Evolutionary conservation across 2,329 filamentous ascomycete species (phyloP).

Genomic region (Laburnicola sp.): DNA sequence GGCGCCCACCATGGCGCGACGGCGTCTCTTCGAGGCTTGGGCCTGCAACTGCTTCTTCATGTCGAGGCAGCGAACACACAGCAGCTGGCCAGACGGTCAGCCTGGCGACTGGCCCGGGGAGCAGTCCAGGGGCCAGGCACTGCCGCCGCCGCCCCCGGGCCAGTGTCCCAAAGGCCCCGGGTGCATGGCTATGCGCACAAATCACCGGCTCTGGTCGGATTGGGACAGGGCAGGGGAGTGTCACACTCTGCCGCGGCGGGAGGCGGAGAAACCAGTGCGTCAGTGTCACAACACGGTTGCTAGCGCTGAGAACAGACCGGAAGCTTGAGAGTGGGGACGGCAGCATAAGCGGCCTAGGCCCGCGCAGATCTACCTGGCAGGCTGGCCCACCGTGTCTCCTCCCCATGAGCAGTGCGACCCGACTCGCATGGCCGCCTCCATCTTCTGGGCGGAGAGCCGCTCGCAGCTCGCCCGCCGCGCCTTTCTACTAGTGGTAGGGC

Average conservation of each 20-base stretch:
- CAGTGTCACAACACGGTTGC: constrained; percentile 30
- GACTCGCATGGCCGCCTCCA: too few species aligned
- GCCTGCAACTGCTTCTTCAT: background rate
- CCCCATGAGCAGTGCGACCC: too few species aligned
- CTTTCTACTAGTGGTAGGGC: background rate
- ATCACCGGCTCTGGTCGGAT: constrained; percentile 38
- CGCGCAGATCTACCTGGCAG: constrained; percentile 5
- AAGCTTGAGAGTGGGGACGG: constrained; percentile 39
- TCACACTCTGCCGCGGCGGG: constrained; percentile 37
- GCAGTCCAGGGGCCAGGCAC: constrained; percentile 36
- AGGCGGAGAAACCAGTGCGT: constrained; percentile 40
- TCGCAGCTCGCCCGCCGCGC: background rate
- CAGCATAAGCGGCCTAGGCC: constrained; percentile 27
- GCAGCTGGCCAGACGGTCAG: constrained; percentile 10
- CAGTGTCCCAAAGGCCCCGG: constrained; percentile 24
- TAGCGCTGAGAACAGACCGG: constrained; percentile 34
- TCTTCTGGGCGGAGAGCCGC: background rate
- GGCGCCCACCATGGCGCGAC: constrained; percentile 31
- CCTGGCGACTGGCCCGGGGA: constrained; percentile 11
- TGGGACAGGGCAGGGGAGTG: constrained; percentile 31
- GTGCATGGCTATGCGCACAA: constrained; percentile 34
- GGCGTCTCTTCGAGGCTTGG: constrained; percentile 23
- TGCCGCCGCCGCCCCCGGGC: constrained; percentile 12
- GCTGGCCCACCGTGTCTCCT: constrained; percentile 11
- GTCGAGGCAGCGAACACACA: background rate